Base-by-base conservation (phyloP, 164 flowering plant species). In the Vitis rotundifolia region DNA sequence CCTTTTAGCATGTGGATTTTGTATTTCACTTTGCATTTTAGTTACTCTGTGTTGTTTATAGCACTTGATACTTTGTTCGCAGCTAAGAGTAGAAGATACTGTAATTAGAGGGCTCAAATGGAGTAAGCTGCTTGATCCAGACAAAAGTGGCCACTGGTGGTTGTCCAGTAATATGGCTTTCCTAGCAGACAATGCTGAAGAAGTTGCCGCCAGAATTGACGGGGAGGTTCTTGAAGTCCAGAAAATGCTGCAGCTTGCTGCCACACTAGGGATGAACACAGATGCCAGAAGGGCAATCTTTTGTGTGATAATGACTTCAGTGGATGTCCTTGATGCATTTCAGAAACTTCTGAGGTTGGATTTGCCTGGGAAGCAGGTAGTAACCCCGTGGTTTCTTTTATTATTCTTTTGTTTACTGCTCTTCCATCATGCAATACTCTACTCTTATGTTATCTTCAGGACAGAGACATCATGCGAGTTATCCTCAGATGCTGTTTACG, bases 91-190 rank as follows among this genome's bases (percentile, higher is more conserved):
- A 28, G 97, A 85, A 71, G 88, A 91, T 58, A 79, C 86, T 44
- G 60, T 85, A 70, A 80, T 92, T 63, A 79, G 93, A 59, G 99
- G 97, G 18, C 77, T 93, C 63, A 92, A 75, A 71, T 96, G 99
- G 99, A 88, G 81, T 83, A 93, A 82, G 80, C 85, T 96, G 71
- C 88, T 95, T 68, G 95, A 96, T 81, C 94, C 97, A 62, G 73
- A 80, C 58, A 95, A 95, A 85, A 95, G 89, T 79, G 99, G 97
- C 16, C 98, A 91, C 61, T 96, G 98, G 98, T 96, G 98, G 97
- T 67, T 85, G 55, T 83, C 95, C 60, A 97, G 89, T 60, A 93
- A 91, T 61, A 15, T 75, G 59, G 63, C 77, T 3, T 68, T 88
- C 11, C 18, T 74, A 49, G 31, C 75, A 13, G 80, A 85, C 49